Conservation (phyloP, 345 rosid species). For the Iberis pinnata region DNA sequence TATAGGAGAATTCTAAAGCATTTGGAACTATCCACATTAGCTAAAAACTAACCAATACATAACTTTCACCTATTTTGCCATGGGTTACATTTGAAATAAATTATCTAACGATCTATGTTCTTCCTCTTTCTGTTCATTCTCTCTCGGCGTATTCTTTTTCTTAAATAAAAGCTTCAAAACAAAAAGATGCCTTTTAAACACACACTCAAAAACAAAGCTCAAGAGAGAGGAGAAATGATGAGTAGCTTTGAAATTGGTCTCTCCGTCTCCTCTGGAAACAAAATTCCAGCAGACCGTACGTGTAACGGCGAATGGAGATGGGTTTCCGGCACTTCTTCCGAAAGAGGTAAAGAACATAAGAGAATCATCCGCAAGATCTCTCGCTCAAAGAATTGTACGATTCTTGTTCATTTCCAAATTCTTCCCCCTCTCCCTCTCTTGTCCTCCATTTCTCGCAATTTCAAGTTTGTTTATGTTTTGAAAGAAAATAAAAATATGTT, state of each 20-base stretch:
- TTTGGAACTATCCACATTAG: too few relatives aligned
- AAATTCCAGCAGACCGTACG: constrained; percentile 2
- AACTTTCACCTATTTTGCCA: too few relatives aligned
- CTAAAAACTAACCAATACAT: too few relatives aligned
- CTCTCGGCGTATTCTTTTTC: too few relatives aligned
- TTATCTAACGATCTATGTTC: too few relatives aligned
- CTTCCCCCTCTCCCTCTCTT: background rate
- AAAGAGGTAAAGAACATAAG: constrained; percentile 61
- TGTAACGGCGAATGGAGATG: constrained; percentile 27
- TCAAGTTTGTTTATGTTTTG: too few relatives aligned
- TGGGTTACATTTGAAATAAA: too few relatives aligned
- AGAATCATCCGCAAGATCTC: constrained; percentile 66
- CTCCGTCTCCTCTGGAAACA: constrained; percentile 16
- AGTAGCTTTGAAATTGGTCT: constrained; percentile 21
- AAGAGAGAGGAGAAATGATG: constrained; percentile 16
- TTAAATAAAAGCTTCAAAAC: too few relatives aligned
- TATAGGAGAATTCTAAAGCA: too few relatives aligned
- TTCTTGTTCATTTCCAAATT: constrained; percentile 57
- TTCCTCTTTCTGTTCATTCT: too few relatives aligned
- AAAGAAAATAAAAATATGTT: constrained; percentile 3
- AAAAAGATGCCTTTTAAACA: background rate
- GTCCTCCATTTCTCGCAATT: background rate
- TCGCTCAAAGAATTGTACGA: constrained; percentile 58
- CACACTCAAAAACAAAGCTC: constrained; percentile 1
- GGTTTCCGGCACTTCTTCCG: constrained; percentile 73